These are phyloP conservation scores for Hamigera avellanea DNA, from an alignment of 495 filamentous ascomycete genomes.

Conservation along the genomic window DNA sequence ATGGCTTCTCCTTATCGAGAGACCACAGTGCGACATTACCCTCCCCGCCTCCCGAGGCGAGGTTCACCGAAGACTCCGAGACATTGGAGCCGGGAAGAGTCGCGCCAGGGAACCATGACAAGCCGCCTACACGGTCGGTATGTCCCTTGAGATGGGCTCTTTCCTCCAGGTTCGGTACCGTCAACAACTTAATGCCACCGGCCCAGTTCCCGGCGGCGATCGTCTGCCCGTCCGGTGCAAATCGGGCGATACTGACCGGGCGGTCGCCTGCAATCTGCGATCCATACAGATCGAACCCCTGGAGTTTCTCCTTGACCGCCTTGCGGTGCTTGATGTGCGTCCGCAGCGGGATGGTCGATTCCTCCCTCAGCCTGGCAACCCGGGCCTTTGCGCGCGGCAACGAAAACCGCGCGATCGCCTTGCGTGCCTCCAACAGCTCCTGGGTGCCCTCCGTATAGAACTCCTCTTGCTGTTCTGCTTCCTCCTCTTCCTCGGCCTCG, in stretches of 20 bases:
- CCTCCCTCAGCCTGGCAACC: conserved; percentile 62
- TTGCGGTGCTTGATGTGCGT: conserved; percentile 88
- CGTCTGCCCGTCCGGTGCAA: conserved; percentile 74
- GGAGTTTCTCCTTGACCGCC: conserved; percentile 70
- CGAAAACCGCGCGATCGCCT: conserved; percentile 74
- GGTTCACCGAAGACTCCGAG: conserved; percentile 63
- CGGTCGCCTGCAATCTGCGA: conserved; percentile 87
- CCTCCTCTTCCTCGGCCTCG: conserved; percentile 36
- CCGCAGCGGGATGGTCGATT: conserved; percentile 70
- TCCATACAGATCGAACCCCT: conserved; percentile 78
- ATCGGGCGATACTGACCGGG: conserved; percentile 79
- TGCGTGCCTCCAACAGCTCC: conserved; percentile 65
- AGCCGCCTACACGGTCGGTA: conserved; percentile 73
- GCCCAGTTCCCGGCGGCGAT: conserved; percentile 88
- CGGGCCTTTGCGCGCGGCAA: conserved; percentile 70
- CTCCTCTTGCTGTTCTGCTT: conserved; percentile 77
- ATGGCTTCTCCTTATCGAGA: conserved; percentile 65
- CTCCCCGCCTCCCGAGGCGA: conserved; percentile 87
- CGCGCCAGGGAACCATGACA: conserved; percentile 82
- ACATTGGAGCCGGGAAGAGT: conserved; percentile 58
- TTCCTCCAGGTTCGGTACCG: conserved; percentile 71
- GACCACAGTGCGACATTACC: conserved; percentile 88
- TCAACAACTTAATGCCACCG: conserved; percentile 74
- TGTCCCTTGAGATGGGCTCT: conserved; percentile 68
- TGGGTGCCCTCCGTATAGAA: conserved; percentile 80